Evolutionary conservation across 2,329 filamentous ascomycete species (phyloP).

Genomic region (Aspergillus tamarii): DNA sequence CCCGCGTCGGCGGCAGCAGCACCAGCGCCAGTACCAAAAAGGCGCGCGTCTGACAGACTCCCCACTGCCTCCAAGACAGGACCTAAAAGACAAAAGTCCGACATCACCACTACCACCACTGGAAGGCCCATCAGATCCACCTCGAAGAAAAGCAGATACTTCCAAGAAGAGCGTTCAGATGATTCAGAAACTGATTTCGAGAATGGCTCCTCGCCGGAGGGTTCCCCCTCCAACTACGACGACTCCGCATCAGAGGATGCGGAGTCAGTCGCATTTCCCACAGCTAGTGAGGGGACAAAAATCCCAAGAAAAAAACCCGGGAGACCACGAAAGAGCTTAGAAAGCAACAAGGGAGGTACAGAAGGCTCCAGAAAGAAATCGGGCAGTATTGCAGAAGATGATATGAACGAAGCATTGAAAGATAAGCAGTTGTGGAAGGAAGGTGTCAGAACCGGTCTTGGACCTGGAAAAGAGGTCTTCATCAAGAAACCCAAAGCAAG

Average conservation of each 20-base stretch:
- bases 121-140: conserved; percentile 38
- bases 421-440: conserved; percentile 59
- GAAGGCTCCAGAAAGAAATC: not conserved
- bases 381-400: conserved; percentile 53
- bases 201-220: conserved; percentile 25
- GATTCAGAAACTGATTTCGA: conserved; percentile 37
- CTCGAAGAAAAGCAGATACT: conserved; percentile 56
- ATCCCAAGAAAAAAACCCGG: not conserved
- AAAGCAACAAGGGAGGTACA: conserved; percentile 31
- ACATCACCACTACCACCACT: conserved; percentile 16
- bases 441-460: conserved; percentile 58
- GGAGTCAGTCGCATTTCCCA: conserved; percentile 7
- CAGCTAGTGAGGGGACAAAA: not conserved
- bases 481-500: conserved; percentile 67
- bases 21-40: conserved; percentile 35
- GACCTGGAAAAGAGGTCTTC: conserved; percentile 62
- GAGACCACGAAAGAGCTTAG: conserved; percentile 44
- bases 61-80: conserved; percentile 30
- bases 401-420: conserved; percentile 30
- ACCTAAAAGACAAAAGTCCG: conserved; percentile 38
- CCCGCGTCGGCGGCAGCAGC: conserved; percentile 34
- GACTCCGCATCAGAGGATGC: conserved; percentile 14
- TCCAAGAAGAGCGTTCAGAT: conserved; percentile 45
- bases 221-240: conserved; percentile 19
- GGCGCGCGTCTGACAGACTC: conserved; percentile 38